Percentiles rank a stretch among this genome's conserved stretches.
phyloP scores from a whole-genome alignment of 192 early-diverging fungal species.

The Backusella sp. region DNA sequence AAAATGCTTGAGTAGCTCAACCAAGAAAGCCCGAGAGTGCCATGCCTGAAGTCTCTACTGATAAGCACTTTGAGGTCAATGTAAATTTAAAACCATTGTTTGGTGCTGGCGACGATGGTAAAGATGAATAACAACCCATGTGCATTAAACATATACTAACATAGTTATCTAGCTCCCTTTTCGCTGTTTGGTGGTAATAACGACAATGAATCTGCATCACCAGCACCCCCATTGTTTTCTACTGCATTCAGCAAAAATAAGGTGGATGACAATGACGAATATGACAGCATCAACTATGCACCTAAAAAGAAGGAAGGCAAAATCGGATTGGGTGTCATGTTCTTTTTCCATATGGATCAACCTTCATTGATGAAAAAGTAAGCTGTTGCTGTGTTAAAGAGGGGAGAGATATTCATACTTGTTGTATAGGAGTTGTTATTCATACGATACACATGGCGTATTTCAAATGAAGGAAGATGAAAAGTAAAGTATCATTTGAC shows the following conservation, averaged over 20 bases:
- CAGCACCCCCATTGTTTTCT: not conserved
- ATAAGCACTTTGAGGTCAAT: conserved; percentile 40
- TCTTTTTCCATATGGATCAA: conserved; percentile 29
- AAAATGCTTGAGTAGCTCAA: not conserved
- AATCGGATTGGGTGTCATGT: conserved; percentile 22
- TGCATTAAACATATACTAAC: no score
- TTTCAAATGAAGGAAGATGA: conserved; percentile 16
- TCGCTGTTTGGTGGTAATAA: conserved; percentile 47
- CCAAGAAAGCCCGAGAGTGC: conserved; percentile 11
- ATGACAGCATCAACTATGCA: not conserved
- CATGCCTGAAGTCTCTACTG: conserved; percentile 35
- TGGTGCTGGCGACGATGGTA: conserved; percentile 30
- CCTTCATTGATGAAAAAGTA: conserved; percentile 29
- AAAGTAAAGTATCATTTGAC: not conserved
- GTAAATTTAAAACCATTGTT: conserved; percentile 40
- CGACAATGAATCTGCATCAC: conserved; percentile 16
- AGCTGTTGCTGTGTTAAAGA: not conserved
- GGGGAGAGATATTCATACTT: not conserved
- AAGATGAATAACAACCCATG: not conserved
- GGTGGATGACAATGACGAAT: conserved; percentile 2
- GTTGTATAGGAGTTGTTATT: conserved; percentile 14
- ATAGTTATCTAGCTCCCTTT: conserved; percentile 32
- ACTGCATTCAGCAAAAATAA: not conserved
- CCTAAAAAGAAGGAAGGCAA: conserved; percentile 16
- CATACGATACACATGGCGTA: conserved; percentile 15